Conservation (phyloP, 148 eudicot species). For the Chenopodium berlandieri region DNA sequence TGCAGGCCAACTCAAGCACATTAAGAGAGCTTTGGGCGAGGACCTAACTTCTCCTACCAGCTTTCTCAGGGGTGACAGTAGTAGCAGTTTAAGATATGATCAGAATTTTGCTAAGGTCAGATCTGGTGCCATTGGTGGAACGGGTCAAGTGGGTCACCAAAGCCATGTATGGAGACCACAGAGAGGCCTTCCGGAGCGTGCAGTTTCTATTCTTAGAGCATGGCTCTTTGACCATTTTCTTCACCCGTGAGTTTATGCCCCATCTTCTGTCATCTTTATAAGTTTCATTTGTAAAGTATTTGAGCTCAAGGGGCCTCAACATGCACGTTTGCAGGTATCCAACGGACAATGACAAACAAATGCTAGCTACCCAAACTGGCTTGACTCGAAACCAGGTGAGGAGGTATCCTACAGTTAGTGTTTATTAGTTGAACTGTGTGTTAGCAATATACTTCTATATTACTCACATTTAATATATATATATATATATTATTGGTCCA, state of each 20-base stretch:
- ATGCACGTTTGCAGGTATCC: slow-evolving; percentile 53
- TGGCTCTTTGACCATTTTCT: slow-evolving; percentile 93
- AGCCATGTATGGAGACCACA: slow-evolving; percentile 81
- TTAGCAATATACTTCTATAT: neutral
- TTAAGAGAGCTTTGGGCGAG: slow-evolving; percentile 40
- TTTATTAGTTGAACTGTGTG: neutral
- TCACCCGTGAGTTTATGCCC: slow-evolving; percentile 66
- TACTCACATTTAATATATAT: neutral
- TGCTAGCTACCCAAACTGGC: slow-evolving; percentile 84
- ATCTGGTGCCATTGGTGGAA: slow-evolving; percentile 17
- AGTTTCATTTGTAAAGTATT: neutral
- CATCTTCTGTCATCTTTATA: neutral
- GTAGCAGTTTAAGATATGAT: slow-evolving; percentile 35
- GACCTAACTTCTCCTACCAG: slow-evolving; percentile 33
- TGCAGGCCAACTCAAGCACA: slow-evolving; percentile 57
- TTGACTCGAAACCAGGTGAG: slow-evolving; percentile 77
- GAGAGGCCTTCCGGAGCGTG: slow-evolving; percentile 91
- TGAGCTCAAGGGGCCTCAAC: neutral
- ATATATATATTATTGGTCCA: neutral
- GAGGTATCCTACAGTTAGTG: slow-evolving; percentile 13
- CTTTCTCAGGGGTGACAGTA: slow-evolving; percentile 29
- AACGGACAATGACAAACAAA: slow-evolving; percentile 73
- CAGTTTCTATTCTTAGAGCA: slow-evolving; percentile 68
- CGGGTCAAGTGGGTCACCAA: slow-evolving; percentile 17
- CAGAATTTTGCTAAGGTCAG: slow-evolving; percentile 42